Conservation (phyloP, 2,329 filamentous ascomycete genomes). For the Onygena corvina region DNA sequence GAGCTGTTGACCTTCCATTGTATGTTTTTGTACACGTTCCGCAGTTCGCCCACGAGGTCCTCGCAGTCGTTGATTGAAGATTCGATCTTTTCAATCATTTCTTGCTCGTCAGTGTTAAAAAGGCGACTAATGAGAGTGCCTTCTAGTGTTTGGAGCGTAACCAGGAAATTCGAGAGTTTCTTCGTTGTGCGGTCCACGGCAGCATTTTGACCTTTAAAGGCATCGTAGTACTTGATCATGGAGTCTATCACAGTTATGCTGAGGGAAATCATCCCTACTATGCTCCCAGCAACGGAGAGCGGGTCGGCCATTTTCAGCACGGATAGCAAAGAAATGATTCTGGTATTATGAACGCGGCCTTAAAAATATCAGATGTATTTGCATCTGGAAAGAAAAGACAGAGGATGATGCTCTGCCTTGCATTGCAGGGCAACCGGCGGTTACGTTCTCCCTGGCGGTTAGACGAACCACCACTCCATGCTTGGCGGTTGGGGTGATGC, state of each 20-base stretch:
- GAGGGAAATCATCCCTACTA: conserved; percentile 26
- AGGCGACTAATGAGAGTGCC: neutral
- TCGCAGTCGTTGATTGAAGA: conserved; percentile 20
- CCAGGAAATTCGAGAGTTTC: neutral
- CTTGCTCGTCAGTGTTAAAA: neutral
- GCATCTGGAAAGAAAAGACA: neutral
- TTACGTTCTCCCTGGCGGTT: no score
- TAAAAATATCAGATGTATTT: neutral
- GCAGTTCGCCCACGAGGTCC: conserved; percentile 22
- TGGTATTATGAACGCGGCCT: neutral
- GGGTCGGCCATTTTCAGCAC: conserved; percentile 16
- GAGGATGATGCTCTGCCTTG: no score
- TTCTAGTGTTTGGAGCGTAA: neutral
- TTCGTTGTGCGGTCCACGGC: neutral
- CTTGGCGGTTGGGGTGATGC: no score
- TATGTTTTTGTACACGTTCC: conserved; percentile 22
- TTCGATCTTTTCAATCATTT: conserved; percentile 19
- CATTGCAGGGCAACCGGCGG: no score
- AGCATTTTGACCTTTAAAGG: neutral
- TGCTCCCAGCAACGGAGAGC: conserved; percentile 20
- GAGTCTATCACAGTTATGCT: conserved; percentile 23
- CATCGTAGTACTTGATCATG: conserved; percentile 25
- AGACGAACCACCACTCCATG: no score
- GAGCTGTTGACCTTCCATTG: conserved; percentile 9
- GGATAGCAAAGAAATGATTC: neutral